These are phyloP conservation scores for Quercus rubra DNA, from an alignment of 306 rosid genomes.

Conservation along the genomic window DNA sequence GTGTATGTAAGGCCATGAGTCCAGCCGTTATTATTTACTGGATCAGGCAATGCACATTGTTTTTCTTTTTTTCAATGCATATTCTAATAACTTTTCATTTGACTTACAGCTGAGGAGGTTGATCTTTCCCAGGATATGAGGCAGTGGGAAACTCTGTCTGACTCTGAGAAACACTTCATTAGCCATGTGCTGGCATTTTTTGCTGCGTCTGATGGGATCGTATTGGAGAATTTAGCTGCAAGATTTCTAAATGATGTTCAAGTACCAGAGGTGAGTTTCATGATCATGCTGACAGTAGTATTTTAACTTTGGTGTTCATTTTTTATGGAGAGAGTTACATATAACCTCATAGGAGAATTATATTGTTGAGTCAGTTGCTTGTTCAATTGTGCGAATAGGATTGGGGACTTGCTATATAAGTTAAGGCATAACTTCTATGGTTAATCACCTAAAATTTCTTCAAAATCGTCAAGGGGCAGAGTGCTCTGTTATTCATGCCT, in stretches of 20 bases:
- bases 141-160: conserved; percentile 68
- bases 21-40: background rate
- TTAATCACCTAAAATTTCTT: background rate
- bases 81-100: conserved; percentile 24
- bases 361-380: background rate
- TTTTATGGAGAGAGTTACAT: background rate
- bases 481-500: background rate
- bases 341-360: background rate
- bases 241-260: conserved; percentile 82
- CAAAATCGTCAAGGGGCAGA: background rate
- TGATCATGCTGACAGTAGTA: background rate
- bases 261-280: conserved; percentile 68
- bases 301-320: background rate
- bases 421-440: background rate
- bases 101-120: conserved; percentile 84
- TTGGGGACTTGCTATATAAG: background rate
- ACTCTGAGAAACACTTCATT: conserved; percentile 81
- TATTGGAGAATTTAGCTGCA: conserved; percentile 83
- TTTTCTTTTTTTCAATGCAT: background rate
- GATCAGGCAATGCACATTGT: background rate
- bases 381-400: background rate
- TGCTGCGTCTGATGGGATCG: conserved; percentile 94
- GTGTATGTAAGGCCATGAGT: background rate
- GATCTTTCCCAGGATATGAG: conserved; percentile 70
- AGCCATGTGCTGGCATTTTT: conserved; percentile 81